Percentiles rank a stretch among this genome's conserved stretches.
These are phyloP conservation scores for Malassezia sp. DNA, from an alignment of 1,284 basidiomycete species.

Conservation along the genomic window DNA sequence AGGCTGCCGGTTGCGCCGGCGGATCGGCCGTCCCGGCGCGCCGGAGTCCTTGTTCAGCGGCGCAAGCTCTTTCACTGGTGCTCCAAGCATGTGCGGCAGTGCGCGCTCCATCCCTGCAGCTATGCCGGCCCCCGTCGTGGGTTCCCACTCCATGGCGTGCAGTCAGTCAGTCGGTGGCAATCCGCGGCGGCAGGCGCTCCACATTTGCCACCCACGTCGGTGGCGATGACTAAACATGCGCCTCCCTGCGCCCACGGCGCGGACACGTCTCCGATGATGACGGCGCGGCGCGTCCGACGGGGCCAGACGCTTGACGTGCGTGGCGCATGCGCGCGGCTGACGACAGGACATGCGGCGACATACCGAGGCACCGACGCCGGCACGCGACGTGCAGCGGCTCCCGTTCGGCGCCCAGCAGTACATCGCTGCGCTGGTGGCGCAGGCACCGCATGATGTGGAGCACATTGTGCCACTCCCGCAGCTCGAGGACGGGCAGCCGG, in stretches of 20 bases:
- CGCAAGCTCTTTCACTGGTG: not conserved
- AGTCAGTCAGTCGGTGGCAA: not conserved
- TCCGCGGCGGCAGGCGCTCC: not conserved
- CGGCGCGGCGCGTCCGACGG: conserved; percentile 20
- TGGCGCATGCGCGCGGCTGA: conserved; percentile 1
- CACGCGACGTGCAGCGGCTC: conserved; percentile 56
- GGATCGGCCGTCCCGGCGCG: not conserved
- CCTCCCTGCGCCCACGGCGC: too few species aligned
- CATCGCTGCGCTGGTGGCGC: conserved; percentile 70
- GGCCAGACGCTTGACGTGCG: conserved; percentile 27
- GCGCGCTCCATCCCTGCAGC: too few species aligned
- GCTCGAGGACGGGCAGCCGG: conserved; percentile 18
- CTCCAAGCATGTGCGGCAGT: not conserved
- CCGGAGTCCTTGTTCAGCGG: not conserved
- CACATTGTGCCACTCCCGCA: conserved; percentile 59
- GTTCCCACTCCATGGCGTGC: too few species aligned
- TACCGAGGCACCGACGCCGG: not conserved
- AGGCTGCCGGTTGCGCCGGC: conserved; percentile 29
- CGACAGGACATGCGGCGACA: not conserved
- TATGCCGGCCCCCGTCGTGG: too few species aligned
- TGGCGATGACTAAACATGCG: too few species aligned
- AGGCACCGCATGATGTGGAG: conserved; percentile 76
- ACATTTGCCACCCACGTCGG: too few species aligned
- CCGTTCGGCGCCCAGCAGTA: conserved; percentile 92
- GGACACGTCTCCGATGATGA: too few species aligned